Percentiles rank a stretch among this genome's conserved stretches.
Conservation (phyloP, 2,329 filamentous ascomycete genomes). For the Didymella sp. region DNA sequence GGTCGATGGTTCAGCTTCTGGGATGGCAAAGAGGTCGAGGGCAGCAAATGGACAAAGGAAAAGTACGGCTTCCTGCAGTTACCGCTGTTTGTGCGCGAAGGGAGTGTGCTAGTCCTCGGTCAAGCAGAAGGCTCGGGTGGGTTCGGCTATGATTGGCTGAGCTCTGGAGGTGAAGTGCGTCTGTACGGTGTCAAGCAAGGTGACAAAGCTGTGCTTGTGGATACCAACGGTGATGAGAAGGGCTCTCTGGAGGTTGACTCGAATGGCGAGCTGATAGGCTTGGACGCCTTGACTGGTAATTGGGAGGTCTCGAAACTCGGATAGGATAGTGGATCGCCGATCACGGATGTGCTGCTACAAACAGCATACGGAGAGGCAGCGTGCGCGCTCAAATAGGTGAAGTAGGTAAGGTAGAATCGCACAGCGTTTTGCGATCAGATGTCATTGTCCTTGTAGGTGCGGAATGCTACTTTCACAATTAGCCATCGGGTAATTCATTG, state of each 20-base stretch:
- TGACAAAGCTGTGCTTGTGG: constrained; percentile 46
- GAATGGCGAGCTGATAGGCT: constrained; percentile 39
- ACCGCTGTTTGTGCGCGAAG: constrained; percentile 53
- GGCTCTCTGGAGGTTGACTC: constrained; percentile 40
- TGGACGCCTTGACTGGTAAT: constrained; percentile 41
- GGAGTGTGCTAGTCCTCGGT: constrained; percentile 51
- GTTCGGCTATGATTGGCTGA: constrained; percentile 53
- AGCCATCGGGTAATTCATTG: constrained; percentile 13
- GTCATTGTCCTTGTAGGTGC: constrained; percentile 1
- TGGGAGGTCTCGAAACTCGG: constrained; percentile 44
- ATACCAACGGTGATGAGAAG: constrained; percentile 41
- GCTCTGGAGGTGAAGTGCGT: constrained; percentile 47
- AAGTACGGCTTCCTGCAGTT: constrained; percentile 50
- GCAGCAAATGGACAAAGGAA: constrained; percentile 55
- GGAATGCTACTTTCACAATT: constrained; percentile 1
- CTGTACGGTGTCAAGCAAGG: constrained; percentile 48
- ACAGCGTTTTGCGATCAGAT: background rate
- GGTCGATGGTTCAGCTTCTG: constrained; percentile 61
- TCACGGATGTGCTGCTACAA: constrained; percentile 6
- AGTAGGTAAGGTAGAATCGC: constrained; percentile 3
- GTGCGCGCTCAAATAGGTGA: background rate
- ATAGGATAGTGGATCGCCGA: constrained; percentile 23
- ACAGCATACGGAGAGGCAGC: constrained; percentile 9
- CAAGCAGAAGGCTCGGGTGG: constrained; percentile 48
- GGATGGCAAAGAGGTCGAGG: constrained; percentile 50